Percentiles rank a stretch among this genome's conserved stretches.
These are phyloP conservation scores for Gnomoniopsis smithogilvyi DNA, from an alignment of 2,329 filamentous ascomycete species.

Conservation along the genomic window DNA sequence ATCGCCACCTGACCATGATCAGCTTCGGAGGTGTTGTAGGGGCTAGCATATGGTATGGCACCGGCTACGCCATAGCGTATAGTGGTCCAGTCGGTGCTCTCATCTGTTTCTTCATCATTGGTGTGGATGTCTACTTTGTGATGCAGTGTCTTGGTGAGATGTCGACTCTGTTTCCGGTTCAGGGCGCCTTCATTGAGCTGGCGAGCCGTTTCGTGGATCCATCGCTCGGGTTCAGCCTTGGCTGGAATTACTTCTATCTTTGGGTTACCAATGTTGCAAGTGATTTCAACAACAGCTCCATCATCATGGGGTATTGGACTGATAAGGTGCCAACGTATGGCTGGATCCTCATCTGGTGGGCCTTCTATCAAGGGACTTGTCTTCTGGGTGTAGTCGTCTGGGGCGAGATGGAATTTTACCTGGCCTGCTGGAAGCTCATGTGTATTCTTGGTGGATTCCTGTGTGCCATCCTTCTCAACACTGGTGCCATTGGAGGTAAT, in stretches of 20 bases:
- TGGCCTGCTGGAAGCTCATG: constrained; percentile 31
- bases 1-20: constrained; percentile 22
- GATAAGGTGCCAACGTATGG: constrained; percentile 39
- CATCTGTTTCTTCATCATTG: constrained; percentile 30
- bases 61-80: constrained; percentile 28
- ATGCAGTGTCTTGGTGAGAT: constrained; percentile 57
- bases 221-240: constrained; percentile 42
- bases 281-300: constrained; percentile 42
- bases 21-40: constrained; percentile 22
- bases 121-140: constrained; percentile 30
- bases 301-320: constrained; percentile 42
- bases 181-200: constrained; percentile 49
- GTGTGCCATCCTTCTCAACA: constrained; percentile 31
- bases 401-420: constrained; percentile 31
- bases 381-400: constrained; percentile 30
- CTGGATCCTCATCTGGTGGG: constrained; percentile 45
- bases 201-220: constrained; percentile 49
- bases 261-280: constrained; percentile 41
- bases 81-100: constrained; percentile 29
- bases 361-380: constrained; percentile 37
- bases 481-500: constrained; percentile 31
- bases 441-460: constrained; percentile 30
- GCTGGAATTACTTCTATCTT: constrained; percentile 47
- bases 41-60: constrained; percentile 22
- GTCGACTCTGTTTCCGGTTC: constrained; percentile 49